Evolutionary conservation across 768 basidiomycete genomes (phyloP), one percentile per base, ranked within the genome.

Genomic region (Trametes cubensis): DNA sequence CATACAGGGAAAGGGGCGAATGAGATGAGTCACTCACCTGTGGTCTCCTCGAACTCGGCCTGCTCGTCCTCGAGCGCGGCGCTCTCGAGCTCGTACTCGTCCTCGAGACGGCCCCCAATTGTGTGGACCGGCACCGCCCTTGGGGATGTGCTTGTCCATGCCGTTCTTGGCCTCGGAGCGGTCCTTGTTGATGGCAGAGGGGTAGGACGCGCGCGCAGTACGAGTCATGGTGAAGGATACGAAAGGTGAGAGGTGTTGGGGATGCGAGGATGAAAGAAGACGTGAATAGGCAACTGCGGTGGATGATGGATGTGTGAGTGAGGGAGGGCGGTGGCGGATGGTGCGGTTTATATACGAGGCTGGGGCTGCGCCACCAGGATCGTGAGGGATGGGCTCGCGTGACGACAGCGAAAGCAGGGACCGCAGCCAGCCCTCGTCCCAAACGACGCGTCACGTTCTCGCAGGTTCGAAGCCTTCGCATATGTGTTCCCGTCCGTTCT

Each of bases 91-190:
- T 83, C 79, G 42, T 73, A 76, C 76, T 93, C 89, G 68, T 90
- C 79, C 3, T 74, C 76, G 64, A 90, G 73, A 58, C 81, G 83
- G 61, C 94, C 94, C n/a, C 94, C 94, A 96, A 78, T 92, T 94
- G 77, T 94, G 86, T 8, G 81, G 79, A 38, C 94, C 94, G 26
- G 84, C 86, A 58, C 94, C 94, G 63, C 84, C 80, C 78, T 94
- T 94, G 76, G 86, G 87, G 60, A 88, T 67, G 67, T 81, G 83
- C 69, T 82, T 82, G 80, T 88, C 85, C 60, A 88, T 80, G 55
- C 92, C 93, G 42, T 86, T 83, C 77, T 87, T 89, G 71, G 87
- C 85, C 78, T 87, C 84, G 17, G 89, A 90, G 70, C 90, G 88
- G 77, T 94, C 91, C 77, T 84, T 87, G 64, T 82, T 63, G 69